Evolutionary conservation across 2,329 filamentous ascomycete species (phyloP).

Genomic region (Cladosporium sp.): DNA sequence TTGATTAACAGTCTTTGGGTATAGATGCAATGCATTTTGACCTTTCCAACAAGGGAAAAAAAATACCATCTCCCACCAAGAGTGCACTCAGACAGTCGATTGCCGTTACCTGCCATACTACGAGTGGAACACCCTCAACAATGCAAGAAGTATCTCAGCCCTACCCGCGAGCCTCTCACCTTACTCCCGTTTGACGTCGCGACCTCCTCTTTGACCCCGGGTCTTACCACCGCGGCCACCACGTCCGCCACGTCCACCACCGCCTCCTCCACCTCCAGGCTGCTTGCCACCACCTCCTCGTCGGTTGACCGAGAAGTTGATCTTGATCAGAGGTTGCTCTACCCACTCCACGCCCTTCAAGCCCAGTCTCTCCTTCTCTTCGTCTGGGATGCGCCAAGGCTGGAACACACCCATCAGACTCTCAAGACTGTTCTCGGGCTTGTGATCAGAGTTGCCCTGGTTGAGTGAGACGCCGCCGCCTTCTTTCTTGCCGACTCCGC

Average conservation of each 20-base stretch:
- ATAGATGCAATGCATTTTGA: not conserved
- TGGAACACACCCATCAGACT: conserved; percentile 65
- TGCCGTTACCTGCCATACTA: conserved; percentile 3
- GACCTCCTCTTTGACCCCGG: conserved; percentile 15
- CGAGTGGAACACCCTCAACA: not conserved
- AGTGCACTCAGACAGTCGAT: not conserved
- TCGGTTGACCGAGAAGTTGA: conserved; percentile 61
- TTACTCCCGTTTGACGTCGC: not conserved
- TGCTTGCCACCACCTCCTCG: conserved; percentile 37
- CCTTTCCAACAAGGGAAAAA: not conserved
- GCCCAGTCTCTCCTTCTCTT: conserved; percentile 58
- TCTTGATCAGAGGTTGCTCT: conserved; percentile 64
- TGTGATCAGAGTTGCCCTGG: not conserved
- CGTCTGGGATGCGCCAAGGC: conserved; percentile 62
- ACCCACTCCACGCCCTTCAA: conserved; percentile 64
- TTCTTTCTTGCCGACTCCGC: conserved; percentile 43
- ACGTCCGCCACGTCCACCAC: conserved; percentile 28
- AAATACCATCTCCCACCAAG: not conserved
- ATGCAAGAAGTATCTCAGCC: not conserved
- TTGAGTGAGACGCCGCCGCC: conserved; percentile 7
- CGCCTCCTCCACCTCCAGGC: conserved; percentile 37
- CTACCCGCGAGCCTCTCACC: not conserved
- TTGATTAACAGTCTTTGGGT: not conserved
- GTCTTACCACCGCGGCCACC: conserved; percentile 21
- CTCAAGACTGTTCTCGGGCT: conserved; percentile 29